Base-by-base conservation (phyloP, 805 yeast genomes). In the Candida corydali region DNA sequence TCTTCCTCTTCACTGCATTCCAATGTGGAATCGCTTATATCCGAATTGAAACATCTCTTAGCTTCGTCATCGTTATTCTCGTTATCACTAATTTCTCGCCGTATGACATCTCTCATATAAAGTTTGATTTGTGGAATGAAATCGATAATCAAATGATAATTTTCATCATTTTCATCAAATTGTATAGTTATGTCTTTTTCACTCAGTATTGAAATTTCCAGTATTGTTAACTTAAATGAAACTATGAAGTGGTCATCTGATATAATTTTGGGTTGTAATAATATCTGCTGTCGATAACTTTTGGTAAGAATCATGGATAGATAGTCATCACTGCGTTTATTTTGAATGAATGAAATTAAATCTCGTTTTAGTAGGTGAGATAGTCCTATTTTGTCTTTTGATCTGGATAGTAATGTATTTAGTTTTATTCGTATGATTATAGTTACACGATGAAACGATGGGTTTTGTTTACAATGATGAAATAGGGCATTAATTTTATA, bases 231-330 rank as follows among this genome's bases (percentile, higher is more conserved):
- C 8, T 40, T 42, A 11, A 62, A 42, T 19, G 49, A 57, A 7
- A 64, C 65, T 11, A 66, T 55, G 41, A 65, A 65, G 5, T 59
- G 45, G 36, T 65, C 69, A 36, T n/a, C n/a, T n/a, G n/a, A n/a
- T n/a, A n/a, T n/a, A n/a, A n/a, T n/a, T n/a, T n/a, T n/a, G n/a
- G n/a, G n/a, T n/a, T n/a, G n/a, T n/a, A n/a, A n/a, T n/a, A n/a
- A n/a, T n/a, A n/a, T n/a, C n/a, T n/a, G n/a, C n/a, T n/a, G 12
- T 29, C 10, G 25, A 34, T 17, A 34, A 28, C n/a, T n/a, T n/a
- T n/a, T n/a, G n/a, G n/a, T n/a, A n/a, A n/a, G n/a, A n/a, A n/a
- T n/a, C n/a, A n/a, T n/a, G n/a, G n/a, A n/a, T n/a, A n/a, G n/a
- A n/a, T n/a, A 3, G 20, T 6, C 5, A 5, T 11, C 11, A 17